These are phyloP conservation scores for Leishmania martiniquensis DNA, from an alignment of 208 protist species.

Conservation along the genomic window DNA sequence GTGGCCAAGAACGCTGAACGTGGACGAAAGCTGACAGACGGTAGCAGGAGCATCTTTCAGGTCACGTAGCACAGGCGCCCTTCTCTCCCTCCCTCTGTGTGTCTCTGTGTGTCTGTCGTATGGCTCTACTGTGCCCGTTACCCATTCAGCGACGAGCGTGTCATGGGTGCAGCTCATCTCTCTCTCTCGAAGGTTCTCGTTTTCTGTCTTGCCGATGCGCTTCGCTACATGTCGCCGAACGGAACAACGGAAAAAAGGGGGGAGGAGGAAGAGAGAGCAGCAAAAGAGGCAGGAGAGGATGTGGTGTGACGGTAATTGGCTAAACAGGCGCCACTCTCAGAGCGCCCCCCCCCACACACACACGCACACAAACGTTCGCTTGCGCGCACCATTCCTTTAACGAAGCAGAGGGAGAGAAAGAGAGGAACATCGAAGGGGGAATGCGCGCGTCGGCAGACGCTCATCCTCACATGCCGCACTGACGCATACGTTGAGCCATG, in stretches of 20 bases:
- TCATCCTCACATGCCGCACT: too few species aligned
- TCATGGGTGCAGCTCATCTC: not conserved
- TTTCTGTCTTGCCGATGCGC: not conserved
- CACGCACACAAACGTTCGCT: too few species aligned
- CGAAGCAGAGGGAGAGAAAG: too few species aligned
- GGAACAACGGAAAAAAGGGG: not conserved
- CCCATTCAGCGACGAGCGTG: not conserved
- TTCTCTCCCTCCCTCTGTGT: not conserved
- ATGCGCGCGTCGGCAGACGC: too few species aligned
- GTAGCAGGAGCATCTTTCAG: constrained; percentile 46
- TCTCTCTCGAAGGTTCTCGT: not conserved
- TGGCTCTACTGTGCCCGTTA: too few species aligned
- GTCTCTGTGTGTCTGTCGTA: not conserved
- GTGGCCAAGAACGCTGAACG: not conserved
- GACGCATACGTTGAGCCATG: too few species aligned
- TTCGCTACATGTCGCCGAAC: not conserved
- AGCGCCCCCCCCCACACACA: too few species aligned
- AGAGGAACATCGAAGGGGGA: too few species aligned
- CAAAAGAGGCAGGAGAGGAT: too few species aligned
- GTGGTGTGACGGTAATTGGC: not conserved
- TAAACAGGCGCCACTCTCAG: not conserved
- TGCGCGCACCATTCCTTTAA: too few species aligned
- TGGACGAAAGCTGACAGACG: constrained; percentile 18
- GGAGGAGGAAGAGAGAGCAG: not conserved
- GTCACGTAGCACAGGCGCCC: constrained; percentile 17